Conservation (phyloP, 805 yeast species). For the Debaryomyces prosopidis region DNA sequence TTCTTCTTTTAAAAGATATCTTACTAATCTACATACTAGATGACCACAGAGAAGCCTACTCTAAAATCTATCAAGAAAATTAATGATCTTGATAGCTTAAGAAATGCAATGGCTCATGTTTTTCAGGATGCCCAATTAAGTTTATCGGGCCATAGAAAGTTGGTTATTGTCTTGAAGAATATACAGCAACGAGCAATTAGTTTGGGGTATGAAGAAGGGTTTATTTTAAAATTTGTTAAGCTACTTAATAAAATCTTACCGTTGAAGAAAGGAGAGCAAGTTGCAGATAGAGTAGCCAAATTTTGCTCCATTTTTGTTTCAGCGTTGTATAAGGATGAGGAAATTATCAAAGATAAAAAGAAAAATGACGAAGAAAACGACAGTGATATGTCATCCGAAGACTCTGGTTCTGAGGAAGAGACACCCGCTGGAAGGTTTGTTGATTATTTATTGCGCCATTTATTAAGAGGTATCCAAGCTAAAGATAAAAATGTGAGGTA, state of each 20-base stretch:
- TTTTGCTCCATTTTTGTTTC: conserved; percentile 62
- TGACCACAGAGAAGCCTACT: conserved; percentile 11
- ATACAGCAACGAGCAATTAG: conserved; percentile 57
- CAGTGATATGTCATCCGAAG: not conserved
- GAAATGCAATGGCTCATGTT: conserved; percentile 55
- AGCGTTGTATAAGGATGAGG: conserved; percentile 38
- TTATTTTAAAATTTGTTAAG: conserved; percentile 59
- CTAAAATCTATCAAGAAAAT: conserved; percentile 18
- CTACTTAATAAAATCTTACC: conserved; percentile 66
- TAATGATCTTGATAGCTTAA: conserved; percentile 21
- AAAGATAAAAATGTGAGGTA: conserved; percentile 75
- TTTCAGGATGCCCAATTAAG: conserved; percentile 81
- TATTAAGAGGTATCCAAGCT: conserved; percentile 78
- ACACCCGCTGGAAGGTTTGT: conserved; percentile 53
- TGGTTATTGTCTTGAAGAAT: conserved; percentile 60
- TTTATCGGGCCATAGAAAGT: conserved; percentile 74
- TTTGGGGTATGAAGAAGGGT: conserved; percentile 55
- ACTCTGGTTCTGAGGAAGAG: conserved; percentile 30
- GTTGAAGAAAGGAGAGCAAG: conserved; percentile 64
- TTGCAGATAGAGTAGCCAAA: conserved; percentile 76
- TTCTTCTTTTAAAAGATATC: not conserved
- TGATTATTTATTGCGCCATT: conserved; percentile 60
- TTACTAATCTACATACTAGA: not conserved
- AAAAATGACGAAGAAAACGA: conserved; percentile 25
- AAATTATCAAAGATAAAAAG: conserved; percentile 14